Evolutionary conservation across 2,329 filamentous ascomycete species (phyloP).

Genomic region (Neocucurbitaria cava): DNA sequence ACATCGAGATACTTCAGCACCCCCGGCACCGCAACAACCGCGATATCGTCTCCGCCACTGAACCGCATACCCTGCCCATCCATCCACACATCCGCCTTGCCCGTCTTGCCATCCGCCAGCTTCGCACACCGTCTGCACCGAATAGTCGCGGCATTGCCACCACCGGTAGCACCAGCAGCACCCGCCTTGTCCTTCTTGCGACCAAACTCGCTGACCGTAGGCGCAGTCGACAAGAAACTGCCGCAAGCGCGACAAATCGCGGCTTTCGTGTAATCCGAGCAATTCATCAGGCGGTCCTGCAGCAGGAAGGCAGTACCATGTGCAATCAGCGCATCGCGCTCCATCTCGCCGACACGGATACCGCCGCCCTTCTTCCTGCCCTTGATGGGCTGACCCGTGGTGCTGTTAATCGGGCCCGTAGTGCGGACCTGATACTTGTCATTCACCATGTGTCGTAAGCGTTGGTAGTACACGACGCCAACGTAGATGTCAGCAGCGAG

Average conservation of each 20-base stretch:
- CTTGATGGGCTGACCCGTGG: constrained; percentile 96
- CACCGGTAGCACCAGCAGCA: constrained; percentile 61
- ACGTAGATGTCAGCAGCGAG: constrained; percentile 95
- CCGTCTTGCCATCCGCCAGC: constrained; percentile 53
- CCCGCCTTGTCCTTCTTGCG: constrained; percentile 66
- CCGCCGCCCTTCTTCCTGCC: constrained; percentile 94
- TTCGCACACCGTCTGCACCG: constrained; percentile 81
- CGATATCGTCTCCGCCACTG: constrained; percentile 89
- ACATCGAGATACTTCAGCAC: constrained; percentile 94
- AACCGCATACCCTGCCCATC: constrained; percentile 85
- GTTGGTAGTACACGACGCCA: constrained; percentile 97
- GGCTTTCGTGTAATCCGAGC: constrained; percentile 87
- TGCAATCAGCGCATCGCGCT: constrained; percentile 91
- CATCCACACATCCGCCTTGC: constrained; percentile 82
- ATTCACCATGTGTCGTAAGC: constrained; percentile 98
- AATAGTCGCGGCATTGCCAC: constrained; percentile 68
- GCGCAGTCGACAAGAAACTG: constrained; percentile 87
- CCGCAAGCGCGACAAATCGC: constrained; percentile 92
- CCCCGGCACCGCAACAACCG: constrained; percentile 88
- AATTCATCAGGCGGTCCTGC: constrained; percentile 96
- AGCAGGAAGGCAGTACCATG: constrained; percentile 95
- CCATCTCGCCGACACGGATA: constrained; percentile 99
- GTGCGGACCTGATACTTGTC: constrained; percentile 99
- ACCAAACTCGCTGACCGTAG: constrained; percentile 66
- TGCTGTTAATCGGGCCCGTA: constrained; percentile 86